Base-by-base conservation (phyloP, 108 stramenopile genomes). In the Pseudonitzschia multistriata region DNA sequence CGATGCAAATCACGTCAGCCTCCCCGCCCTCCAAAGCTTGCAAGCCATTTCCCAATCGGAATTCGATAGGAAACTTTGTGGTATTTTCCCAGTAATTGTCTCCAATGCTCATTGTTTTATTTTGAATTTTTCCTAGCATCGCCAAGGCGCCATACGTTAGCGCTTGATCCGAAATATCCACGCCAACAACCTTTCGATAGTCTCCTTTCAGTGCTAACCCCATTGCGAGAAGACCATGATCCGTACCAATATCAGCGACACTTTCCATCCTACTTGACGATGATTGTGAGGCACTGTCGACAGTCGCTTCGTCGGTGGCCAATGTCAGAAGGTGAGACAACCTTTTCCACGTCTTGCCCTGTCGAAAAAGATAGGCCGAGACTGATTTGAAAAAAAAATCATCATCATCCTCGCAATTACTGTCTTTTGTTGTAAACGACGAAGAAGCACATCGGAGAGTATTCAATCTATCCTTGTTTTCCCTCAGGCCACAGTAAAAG, bases 181-280 rank as follows among this genome's bases (percentile, higher is more conserved):
- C 83, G 3, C 92, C 92, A 35, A 78, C 68, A 8, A 93, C 92
- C 52, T 45, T 74, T 2, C 81, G 66, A 69, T 83, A 87, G 35
- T 67, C 53, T 31, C 83, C 80, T 34, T 88, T 77, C 49, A 79
- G 67, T 10, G 91, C 88, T 64, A 93, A 62, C n/a, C 81, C 79
- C 11, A 85, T 55, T 22, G 89, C 76, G 25, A 93, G 63, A 36
- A 90, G 68, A 6, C 92, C 92, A 68, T 93, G 92, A 76, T 93
- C 92, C 30, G 89, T 90, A 5, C 89, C 92, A 29, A 93, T 74
- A 67, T 93, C 92, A 15, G 83, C 87, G 35, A 87, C 69, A 13
- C 84, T 77, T 71, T 49, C 3, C 61, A 14, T 49, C n/a, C 11
- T 47, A 22, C 19, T 66, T 35, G 21, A n/a, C 15, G 33, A 30